Evolutionary conservation across 208 protist genomes (phyloP), one percentile per base, ranked within the genome.

Genomic region (Leishmania mexicana): DNA sequence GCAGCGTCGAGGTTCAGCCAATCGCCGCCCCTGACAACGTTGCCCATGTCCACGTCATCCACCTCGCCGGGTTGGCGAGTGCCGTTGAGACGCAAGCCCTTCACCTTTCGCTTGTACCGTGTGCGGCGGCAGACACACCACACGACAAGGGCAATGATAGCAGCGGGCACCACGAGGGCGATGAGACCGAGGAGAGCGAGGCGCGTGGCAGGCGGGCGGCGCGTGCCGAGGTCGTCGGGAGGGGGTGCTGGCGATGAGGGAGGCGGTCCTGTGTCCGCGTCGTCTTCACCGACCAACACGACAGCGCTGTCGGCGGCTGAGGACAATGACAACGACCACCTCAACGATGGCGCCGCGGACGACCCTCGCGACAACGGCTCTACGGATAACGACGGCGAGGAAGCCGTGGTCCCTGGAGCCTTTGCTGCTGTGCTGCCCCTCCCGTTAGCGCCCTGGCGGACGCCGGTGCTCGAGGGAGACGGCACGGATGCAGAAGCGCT

Each of bases 21-120:
- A 54, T 90, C 86, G 21, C 87, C 92, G 10, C 88, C 89, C 58
- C 71, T 79, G 58, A 93, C 81, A 0, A 75, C 85, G 19, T 83
- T 53, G 51, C 86, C 88, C 81, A 95, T 87, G 42, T 93, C 90
- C 11, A 58, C 60, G 65, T 91, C 87, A 65, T 93, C 89, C 53
- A 92, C 90, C 42, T 90, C 84, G 0, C 92, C 88, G 0, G 89
- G 85, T 35, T 87, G 53, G 49, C 85, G 82, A 3, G 79, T 80
- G 40, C 89, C 90, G 75, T 86, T 90, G 17, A 96, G 85, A 21
- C 88, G 88, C 24, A 96, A 40, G n/a, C 77, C 57, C 19, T 75
- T 47, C 24, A 84, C 84, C 7, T 84, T 67, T 21, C 58, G 75
- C 31, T 70, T 84, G 73, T 90, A 89, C 40, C 84, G 87, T 49